Percentiles rank a stretch among this genome's conserved stretches.
These are phyloP conservation scores for Phoenix dactylifera DNA, from an alignment of 176 grass and related monocot genomes.

Conservation along the genomic window DNA sequence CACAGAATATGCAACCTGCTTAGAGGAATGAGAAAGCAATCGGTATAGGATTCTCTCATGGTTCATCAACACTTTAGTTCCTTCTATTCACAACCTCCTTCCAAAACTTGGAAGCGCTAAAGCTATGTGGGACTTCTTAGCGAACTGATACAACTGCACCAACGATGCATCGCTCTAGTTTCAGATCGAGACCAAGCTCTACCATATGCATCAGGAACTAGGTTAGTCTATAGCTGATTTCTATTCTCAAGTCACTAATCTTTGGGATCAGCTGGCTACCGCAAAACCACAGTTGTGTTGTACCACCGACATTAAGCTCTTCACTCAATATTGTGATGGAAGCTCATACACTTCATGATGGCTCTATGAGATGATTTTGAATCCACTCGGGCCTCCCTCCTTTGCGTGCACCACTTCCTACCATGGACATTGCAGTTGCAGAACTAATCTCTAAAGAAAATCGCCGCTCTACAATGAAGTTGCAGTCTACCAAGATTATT, in stretches of 20 bases:
- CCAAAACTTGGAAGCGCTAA: neutral
- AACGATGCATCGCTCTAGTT: neutral
- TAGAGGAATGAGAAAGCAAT: neutral
- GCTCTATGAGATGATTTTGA: neutral
- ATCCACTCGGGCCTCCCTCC: neutral
- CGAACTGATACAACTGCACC: neutral
- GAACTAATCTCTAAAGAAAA: neutral
- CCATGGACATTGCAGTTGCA: neutral
- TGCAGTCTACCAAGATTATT: neutral
- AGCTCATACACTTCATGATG: neutral
- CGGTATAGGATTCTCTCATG: neutral
- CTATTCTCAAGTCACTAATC: neutral
- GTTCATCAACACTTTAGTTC: neutral
- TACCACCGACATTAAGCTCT: neutral
- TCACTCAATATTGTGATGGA: neutral
- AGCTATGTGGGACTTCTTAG: neutral
- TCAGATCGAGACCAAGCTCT: neutral
- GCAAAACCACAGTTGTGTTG: neutral
- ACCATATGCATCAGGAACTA: neutral
- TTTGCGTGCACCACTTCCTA: neutral
- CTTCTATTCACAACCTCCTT: neutral
- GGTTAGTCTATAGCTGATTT: neutral
- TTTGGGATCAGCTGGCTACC: neutral
- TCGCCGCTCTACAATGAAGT: neutral
- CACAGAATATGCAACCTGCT: too few species aligned